phyloP scores from a whole-genome alignment of 768 basidiomycete species.

The Crucibulum laeve region DNA sequence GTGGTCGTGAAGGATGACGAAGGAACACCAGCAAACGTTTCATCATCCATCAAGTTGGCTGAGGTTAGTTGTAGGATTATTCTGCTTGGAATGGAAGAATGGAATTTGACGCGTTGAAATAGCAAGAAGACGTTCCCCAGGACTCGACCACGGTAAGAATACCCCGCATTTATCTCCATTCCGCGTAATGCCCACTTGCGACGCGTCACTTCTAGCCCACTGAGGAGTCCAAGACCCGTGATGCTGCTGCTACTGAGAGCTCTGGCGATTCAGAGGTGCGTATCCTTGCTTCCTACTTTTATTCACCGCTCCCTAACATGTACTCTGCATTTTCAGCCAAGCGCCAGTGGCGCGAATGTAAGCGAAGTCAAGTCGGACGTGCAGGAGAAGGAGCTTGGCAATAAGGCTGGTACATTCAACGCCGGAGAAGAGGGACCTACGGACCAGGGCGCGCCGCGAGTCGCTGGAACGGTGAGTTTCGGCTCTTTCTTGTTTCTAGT shows the following conservation, averaged over 20 bases:
- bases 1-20: slow-evolving; percentile 35
- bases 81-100: neutral
- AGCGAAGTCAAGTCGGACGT: slow-evolving; percentile 1
- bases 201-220: slow-evolving; percentile 2
- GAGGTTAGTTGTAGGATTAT: slow-evolving; percentile 18
- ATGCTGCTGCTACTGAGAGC: neutral
- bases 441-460: slow-evolving; percentile 16
- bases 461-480: slow-evolving; percentile 20
- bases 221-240: neutral
- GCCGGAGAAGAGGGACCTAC: slow-evolving; percentile 19
- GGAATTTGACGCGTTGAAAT: neutral
- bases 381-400: slow-evolving; percentile 1
- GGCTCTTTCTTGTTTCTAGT: neutral
- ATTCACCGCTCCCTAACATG: neutral
- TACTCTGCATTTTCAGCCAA: neutral
- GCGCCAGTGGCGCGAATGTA: slow-evolving; percentile 1
- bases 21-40: slow-evolving; percentile 32
- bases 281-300: neutral
- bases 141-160: slow-evolving; percentile 19
- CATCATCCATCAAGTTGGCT: slow-evolving; percentile 24
- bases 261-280: neutral
- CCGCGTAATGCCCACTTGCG: neutral
- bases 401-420: slow-evolving; percentile 15
- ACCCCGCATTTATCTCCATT: neutral
- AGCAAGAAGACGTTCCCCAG: slow-evolving; percentile 23